These are phyloP conservation scores for Capsicum rhomboideum DNA, from an alignment of 257 asterid genomes.

Conservation along the genomic window DNA sequence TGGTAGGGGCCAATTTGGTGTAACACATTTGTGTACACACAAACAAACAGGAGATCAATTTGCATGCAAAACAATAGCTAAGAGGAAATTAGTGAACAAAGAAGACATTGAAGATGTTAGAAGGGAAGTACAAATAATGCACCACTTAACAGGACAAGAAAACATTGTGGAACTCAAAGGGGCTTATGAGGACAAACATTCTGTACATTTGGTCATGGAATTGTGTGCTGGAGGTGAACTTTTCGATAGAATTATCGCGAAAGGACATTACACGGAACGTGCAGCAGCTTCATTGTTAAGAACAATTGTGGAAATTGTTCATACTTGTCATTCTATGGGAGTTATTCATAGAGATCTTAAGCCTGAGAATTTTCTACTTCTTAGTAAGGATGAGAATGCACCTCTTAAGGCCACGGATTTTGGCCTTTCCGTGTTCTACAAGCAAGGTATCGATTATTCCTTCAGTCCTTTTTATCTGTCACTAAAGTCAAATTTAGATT, in stretches of 20 bases:
- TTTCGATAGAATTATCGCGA: constrained; percentile 73
- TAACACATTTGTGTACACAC: constrained; percentile 63
- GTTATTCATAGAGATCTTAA: constrained; percentile 87
- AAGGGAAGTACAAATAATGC: constrained; percentile 89
- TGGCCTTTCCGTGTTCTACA: constrained; percentile 74
- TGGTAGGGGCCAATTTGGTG: constrained; percentile 84
- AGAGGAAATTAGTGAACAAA: constrained; percentile 63
- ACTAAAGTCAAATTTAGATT: neutral
- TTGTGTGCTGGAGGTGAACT: constrained; percentile 91
- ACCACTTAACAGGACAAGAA: constrained; percentile 67
- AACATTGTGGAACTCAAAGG: constrained; percentile 77
- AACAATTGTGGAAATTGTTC: constrained; percentile 76
- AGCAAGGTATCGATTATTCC: constrained; percentile 34
- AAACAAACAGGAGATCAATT: constrained; percentile 61
- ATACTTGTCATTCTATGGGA: constrained; percentile 84
- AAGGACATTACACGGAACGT: constrained; percentile 74
- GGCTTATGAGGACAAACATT: constrained; percentile 80
- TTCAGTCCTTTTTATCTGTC: neutral
- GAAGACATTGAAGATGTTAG: constrained; percentile 83
- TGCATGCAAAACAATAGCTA: constrained; percentile 85
- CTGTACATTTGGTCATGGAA: constrained; percentile 80
- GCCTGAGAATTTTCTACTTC: constrained; percentile 77
- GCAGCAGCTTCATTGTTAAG: constrained; percentile 75
- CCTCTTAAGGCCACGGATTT: constrained; percentile 84
- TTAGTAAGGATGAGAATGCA: constrained; percentile 60